These are phyloP conservation scores for Cercospora sojina DNA, from an alignment of 2,329 filamentous ascomycete genomes.

Conservation along the genomic window DNA sequence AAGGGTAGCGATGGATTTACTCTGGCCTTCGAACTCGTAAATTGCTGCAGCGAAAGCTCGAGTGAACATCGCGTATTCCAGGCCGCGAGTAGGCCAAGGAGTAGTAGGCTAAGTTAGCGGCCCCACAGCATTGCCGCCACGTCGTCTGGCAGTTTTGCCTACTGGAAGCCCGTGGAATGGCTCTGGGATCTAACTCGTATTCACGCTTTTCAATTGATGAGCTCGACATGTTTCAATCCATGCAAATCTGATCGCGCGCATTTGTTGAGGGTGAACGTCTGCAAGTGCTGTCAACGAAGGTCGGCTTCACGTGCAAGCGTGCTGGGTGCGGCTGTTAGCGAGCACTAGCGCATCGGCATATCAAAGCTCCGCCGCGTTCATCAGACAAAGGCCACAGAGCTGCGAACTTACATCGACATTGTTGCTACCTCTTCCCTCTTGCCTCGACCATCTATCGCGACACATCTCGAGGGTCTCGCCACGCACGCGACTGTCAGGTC, in stretches of 20 bases:
- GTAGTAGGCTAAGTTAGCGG: neutral
- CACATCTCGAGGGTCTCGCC: neutral
- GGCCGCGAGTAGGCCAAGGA: neutral
- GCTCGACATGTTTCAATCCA: neutral
- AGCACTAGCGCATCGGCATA: neutral
- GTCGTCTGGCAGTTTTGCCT: neutral
- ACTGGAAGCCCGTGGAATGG: neutral
- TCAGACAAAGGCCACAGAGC: constrained; percentile 1
- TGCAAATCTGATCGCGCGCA: neutral
- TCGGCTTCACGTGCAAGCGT: constrained; percentile 1
- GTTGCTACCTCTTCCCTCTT: neutral
- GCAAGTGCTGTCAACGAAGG: neutral
- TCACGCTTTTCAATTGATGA: neutral
- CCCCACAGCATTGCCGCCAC: neutral
- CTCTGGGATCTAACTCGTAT: neutral
- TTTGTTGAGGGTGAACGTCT: neutral
- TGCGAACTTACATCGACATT: neutral
- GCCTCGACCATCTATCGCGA: neutral
- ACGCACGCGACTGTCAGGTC: neutral
- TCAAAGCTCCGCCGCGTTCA: neutral
- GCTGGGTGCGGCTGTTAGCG: neutral
- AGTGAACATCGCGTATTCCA: neutral
- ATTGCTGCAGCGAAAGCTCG: neutral
- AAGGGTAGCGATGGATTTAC: constrained; percentile 12
- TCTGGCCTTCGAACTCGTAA: neutral